Base-by-base conservation (phyloP, 768 basidiomycete genomes). In the Grammothele lineata region DNA sequence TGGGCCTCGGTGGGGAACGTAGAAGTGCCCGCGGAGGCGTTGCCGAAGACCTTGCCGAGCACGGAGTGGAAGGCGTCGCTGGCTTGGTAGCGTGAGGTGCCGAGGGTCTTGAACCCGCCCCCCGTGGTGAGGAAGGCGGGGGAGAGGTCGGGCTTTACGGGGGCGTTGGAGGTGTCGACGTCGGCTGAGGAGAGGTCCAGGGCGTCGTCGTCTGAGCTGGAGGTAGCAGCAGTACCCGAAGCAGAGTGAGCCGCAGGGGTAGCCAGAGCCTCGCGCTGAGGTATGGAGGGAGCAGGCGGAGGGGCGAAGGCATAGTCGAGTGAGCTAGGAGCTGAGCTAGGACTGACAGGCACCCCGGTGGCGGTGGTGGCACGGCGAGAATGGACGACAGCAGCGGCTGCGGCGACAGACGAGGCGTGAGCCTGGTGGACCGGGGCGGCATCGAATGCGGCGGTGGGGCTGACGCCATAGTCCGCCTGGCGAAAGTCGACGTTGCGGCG, bases 381-480 rank as follows among this genome's bases (percentile, higher is more conserved):
- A 23, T 42, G 40, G 7, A 18, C 25, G 5, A 33, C 15, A 10
- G 40, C 14, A 23, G 43, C 33, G 12, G 45, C n/a, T 17, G 30
- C 22, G 5, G 39, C 41, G 15, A 47, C 36, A 18, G 33, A 17
- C 17, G 45, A 43, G 11, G 48, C 43, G 12, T 19, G 22, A 24
- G 51, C 45, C 21, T 52, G 44, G 14, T 39, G 33, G 24, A 40
- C 46, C 18, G 38, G 27, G 27, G 27, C 8, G 18, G 44, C 26
- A 14, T 24, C 21, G 15, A 47, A 42, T 8, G 53, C 45, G 22
- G 42, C 42, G 30, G 48, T 47, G 1, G 45, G 45, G 33, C 35
- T 50, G n/a, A 47, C 45, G 40, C 48, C 48, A 35, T 54, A 50
- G 38, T 54, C 53, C 8, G 53, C 53, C 33, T 50, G 37, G 27